Base-by-base conservation (phyloP, 177 flowering plant species). In the Tripterygium wilfordii region DNA sequence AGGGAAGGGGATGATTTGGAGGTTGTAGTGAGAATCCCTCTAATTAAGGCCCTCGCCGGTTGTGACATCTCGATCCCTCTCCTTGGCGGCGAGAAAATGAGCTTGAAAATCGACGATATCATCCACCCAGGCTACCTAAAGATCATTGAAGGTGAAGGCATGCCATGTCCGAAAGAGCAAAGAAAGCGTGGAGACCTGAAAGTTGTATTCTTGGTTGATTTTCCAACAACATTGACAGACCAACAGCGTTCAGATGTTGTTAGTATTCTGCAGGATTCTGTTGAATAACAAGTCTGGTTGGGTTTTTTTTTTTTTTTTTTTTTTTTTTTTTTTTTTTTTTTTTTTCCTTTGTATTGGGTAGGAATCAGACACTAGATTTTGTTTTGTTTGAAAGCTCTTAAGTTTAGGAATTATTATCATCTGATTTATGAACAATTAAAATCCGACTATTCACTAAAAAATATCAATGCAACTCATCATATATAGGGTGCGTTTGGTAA, bases 1-100 rank as follows among this genome's bases (percentile, higher is more conserved):
- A 75, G 95, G 48, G 84, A 74, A 5, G 88, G 82, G 1, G 83
- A 83, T 42, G 84, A 85, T 36, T 64, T 85, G 39, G 65, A 77
- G 37, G n/a, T 65, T 13, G 71, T 58, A 1, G 69, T 80, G 27
- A 73, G 70, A 37, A 66, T 85, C 7, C 60, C 95, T 1, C 49
- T 85, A 15, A 60, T 57, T 0, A 75, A 83, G 37, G 90, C 95
- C 7, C 66, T 85, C 6, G 68, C 86, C 1, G 91, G 87, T 5
- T 71, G 70, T 51, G 30, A 43, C 9, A 15, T 74, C 24, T 49
- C 67, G 15, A 52, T 70, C 17, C 73, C 76, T 44, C 46, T 70
- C 1, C 35, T 70, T 19, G 79, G 76, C 3, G 68, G 69, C 0
- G 64, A 63, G 25, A 54, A 28, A 15, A 59, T 65, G 61, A 22